Evolutionary conservation across 2,329 filamentous ascomycete genomes (phyloP).

Genomic region (Parafenestella ontariensis): DNA sequence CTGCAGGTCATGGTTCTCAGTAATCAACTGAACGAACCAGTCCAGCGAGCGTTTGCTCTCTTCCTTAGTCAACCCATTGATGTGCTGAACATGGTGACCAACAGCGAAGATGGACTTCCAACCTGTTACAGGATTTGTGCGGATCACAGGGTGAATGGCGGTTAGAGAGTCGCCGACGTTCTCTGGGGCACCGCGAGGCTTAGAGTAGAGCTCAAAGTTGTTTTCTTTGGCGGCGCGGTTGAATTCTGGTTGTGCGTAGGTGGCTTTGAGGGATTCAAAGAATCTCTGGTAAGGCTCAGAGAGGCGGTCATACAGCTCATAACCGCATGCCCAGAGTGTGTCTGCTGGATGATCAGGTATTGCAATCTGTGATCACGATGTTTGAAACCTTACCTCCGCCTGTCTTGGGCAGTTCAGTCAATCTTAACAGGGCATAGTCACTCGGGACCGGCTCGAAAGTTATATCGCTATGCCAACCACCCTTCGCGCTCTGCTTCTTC

Average conservation of each 20-base stretch:
- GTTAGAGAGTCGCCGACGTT: conserved; percentile 61
- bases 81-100: conserved; percentile 49
- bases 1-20: conserved; percentile 60
- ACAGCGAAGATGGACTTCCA: conserved; percentile 57
- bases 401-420: conserved; percentile 45
- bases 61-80: conserved; percentile 54
- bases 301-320: conserved; percentile 59
- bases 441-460: conserved; percentile 50
- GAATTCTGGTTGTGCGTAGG: conserved; percentile 55
- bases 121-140: conserved; percentile 54
- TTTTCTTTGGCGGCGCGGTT: conserved; percentile 49
- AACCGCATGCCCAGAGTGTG: conserved; percentile 47
- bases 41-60: conserved; percentile 54
- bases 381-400: conserved; percentile 53
- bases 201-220: conserved; percentile 55
- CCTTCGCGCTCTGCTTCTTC: conserved; percentile 56
- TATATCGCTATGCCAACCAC: conserved; percentile 61
- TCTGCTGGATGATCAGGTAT: conserved; percentile 17
- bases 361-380: no score
- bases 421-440: conserved; percentile 47
- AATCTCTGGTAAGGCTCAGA: conserved; percentile 58
- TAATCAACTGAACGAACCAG: conserved; percentile 53
- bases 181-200: conserved; percentile 59
- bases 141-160: conserved; percentile 63
- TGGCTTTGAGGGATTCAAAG: conserved; percentile 55